phyloP scores from a whole-genome alignment of 371 early-diverging fungal genomes.

The Haplosporangium sp. region DNA sequence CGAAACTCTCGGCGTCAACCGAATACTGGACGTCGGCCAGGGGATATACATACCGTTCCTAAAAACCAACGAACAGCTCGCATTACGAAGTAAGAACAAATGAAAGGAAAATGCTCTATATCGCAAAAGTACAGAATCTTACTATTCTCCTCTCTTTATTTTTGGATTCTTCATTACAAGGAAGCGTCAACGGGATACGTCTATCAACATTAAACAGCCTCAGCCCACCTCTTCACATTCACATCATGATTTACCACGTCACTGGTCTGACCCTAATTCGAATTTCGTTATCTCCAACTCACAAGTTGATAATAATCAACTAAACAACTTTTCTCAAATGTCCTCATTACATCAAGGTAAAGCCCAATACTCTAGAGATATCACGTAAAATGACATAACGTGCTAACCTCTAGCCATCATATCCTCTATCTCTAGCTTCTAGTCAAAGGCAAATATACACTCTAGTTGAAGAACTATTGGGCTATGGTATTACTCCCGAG shows the following conservation, averaged over 20 bases:
- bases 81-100: not conserved
- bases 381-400: not conserved
- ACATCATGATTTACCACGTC: constrained; percentile 1
- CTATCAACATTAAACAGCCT: not conserved
- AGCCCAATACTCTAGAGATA: not conserved
- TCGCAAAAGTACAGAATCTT: not conserved
- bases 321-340: not conserved
- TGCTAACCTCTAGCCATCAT: not conserved
- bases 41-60: not conserved
- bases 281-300: not conserved
- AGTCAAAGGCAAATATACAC: constrained; percentile 7
- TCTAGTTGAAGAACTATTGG: constrained; percentile 22
- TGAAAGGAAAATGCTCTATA: not conserved
- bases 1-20: not conserved
- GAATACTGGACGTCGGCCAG: not conserved
- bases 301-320: not conserved
- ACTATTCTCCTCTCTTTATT: not conserved
- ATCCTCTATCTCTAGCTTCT: not conserved
- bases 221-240: not conserved
- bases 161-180: not conserved
- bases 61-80: not conserved
- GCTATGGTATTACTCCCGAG: constrained; percentile 26
- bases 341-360: not conserved
- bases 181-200: not conserved
- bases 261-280: not conserved